These are phyloP conservation scores for Penicillium sp. DNA, from an alignment of 2,329 filamentous ascomycete species.

Conservation along the genomic window DNA sequence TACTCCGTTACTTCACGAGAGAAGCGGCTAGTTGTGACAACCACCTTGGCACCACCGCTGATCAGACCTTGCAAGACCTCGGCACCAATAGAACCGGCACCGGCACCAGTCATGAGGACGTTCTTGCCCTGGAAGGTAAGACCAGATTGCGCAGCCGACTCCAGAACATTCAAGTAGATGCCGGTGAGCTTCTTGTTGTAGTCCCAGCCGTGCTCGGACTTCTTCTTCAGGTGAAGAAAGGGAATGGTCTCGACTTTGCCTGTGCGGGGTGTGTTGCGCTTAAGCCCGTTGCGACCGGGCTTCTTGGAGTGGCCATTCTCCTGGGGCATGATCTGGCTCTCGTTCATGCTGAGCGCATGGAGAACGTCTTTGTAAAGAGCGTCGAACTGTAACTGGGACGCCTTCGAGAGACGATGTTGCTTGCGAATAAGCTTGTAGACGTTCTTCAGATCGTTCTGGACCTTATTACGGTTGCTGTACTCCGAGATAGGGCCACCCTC, in stretches of 20 bases:
- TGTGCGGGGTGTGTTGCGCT: constrained; percentile 59
- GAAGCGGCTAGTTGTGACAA: constrained; percentile 95
- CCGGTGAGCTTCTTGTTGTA: constrained; percentile 99
- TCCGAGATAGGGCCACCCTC: constrained; percentile 98
- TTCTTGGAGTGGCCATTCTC: constrained; percentile 67
- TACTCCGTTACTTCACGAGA: constrained; percentile 98
- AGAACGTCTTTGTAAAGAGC: constrained; percentile 90
- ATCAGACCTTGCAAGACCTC: constrained; percentile 95
- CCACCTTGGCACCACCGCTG: constrained; percentile 92
- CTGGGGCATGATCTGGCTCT: constrained; percentile 91
- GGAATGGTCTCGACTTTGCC: constrained; percentile 97
- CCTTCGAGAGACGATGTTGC: constrained; percentile 96
- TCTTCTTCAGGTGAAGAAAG: constrained; percentile 96
- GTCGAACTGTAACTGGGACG: constrained; percentile 95
- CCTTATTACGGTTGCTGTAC: constrained; percentile 96
- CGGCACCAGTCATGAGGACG: constrained; percentile 95
- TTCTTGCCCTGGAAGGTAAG: constrained; percentile 94
- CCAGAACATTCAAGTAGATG: constrained; percentile 85
- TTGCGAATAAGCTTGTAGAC: constrained; percentile 99
- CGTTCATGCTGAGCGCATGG: constrained; percentile 93
- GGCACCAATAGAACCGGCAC: constrained; percentile 94
- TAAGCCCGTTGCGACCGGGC: constrained; percentile 51
- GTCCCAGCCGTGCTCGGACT: constrained; percentile 94
- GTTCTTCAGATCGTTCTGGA: constrained; percentile 88
- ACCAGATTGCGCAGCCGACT: constrained; percentile 80